Conservation (phyloP, 345 rosid genomes). For the Syzygium oleosum region DNA sequence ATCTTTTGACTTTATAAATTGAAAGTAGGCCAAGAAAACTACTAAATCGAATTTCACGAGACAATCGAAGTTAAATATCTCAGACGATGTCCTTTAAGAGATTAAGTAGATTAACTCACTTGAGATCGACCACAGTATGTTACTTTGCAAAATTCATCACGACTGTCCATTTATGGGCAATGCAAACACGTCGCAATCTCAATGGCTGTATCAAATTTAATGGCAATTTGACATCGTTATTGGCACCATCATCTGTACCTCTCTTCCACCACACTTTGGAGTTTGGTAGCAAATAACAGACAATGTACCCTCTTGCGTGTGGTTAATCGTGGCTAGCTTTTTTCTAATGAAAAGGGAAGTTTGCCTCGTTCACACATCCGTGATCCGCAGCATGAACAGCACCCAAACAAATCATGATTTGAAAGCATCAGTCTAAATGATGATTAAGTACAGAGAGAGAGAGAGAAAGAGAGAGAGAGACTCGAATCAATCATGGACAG, state of each 20-base stretch:
- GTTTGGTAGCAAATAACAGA: not conserved
- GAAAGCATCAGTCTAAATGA: not conserved
- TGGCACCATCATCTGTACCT: not conserved
- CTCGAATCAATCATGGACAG: not conserved
- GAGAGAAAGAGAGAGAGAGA: too few species aligned
- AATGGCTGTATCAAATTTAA: not conserved
- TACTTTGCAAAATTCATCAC: too few species aligned
- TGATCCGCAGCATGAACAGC: not conserved
- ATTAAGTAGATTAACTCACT: not conserved
- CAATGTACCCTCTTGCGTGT: not conserved
- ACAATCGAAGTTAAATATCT: not conserved
- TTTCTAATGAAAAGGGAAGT: not conserved
- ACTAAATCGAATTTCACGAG: not conserved
- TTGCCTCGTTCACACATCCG: not conserved
- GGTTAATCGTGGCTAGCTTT: not conserved
- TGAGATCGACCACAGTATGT: not conserved
- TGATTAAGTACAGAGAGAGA: not conserved
- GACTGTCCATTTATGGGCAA: not conserved
- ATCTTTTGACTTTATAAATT: not conserved
- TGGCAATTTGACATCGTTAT: not conserved
- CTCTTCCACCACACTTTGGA: not conserved
- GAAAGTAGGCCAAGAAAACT: not conserved
- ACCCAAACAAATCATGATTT: not conserved
- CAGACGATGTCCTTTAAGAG: accelerated
- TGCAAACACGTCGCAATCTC: not conserved